A percentile compares a stretch with the other conserved stretches of the same genome.
These are phyloP conservation scores for Colletotrichum coccodes DNA, from an alignment of 2,329 filamentous ascomycete species.

Conservation along the genomic window DNA sequence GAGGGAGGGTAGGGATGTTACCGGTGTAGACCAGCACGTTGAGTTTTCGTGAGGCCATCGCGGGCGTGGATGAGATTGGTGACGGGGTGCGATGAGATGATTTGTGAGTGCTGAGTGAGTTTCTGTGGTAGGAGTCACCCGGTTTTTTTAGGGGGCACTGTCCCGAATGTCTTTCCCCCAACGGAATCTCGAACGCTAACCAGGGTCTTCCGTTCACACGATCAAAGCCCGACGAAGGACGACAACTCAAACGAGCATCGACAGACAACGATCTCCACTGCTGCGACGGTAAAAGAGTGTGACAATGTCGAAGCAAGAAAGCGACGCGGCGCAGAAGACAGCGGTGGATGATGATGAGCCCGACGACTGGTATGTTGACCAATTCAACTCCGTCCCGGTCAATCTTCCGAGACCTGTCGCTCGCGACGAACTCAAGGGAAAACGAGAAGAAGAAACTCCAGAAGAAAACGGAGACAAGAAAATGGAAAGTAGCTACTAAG, in stretches of 20 bases:
- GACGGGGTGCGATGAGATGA: conserved; percentile 15
- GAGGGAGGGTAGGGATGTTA: conserved; percentile 53
- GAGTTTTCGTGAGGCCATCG: conserved; percentile 76
- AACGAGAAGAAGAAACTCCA: background rate
- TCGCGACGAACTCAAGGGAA: background rate
- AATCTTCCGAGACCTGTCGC: background rate
- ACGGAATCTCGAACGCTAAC: conserved; percentile 1
- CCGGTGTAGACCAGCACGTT: conserved; percentile 96
- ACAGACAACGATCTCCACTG: background rate
- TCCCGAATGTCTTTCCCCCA: conserved; percentile 4
- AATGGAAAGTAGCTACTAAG: background rate
- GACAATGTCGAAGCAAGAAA: conserved; percentile 68
- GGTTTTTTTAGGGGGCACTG: conserved; percentile 23
- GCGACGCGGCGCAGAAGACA: conserved; percentile 48
- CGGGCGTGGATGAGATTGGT: conserved; percentile 18
- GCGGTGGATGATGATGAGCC: conserved; percentile 80
- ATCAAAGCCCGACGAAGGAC: background rate
- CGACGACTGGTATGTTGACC: conserved; percentile 83
- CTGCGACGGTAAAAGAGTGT: background rate
- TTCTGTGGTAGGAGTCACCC: background rate
- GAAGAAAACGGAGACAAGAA: background rate
- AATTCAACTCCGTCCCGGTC: background rate
- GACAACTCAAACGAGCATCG: background rate
- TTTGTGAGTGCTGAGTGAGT: conserved; percentile 6
- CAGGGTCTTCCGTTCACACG: conserved; percentile 16